Base-by-base conservation (phyloP, 2,329 filamentous ascomycete species). In the Penicillium italicum region DNA sequence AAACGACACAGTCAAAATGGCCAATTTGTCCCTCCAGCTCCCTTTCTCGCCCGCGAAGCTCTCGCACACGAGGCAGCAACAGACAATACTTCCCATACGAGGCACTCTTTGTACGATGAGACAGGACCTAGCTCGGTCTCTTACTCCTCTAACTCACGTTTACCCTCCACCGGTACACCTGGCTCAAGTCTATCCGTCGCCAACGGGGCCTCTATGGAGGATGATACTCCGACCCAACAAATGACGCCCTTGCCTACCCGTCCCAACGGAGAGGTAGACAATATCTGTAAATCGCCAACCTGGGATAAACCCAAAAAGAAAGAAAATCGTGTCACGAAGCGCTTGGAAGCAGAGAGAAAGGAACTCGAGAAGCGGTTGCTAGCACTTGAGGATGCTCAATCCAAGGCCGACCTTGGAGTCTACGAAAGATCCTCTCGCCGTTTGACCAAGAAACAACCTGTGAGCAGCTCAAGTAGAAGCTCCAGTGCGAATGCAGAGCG, bases 371-470 rank as follows among this genome's bases (percentile, higher is more conserved):
- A 70, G 36, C 61, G 63, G 9, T 54, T 65, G 26, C 55, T 56
- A 18, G 41, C 60, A 10, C 57, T 66, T 3, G 63, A 66, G 43
- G 61, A 62, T 31, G 52, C 56, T 18, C 63, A 66, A 34, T 24
- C 60, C 45, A 44, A 62, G 62, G 50, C 50, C 43, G 41, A 61
- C 44, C 28, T 56, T 50, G 51, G 61, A 56, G 43, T 43, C 44
- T 20, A 56, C 41, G 67, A 64, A 42, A 62, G 65, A 38, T 59
- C 60, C 16, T 57, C 69, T 31, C 69, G 68, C 2, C 70, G 71
- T 31, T 60, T 74, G 16, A 68, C 66, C 16, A 74, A 74, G 54
- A 74, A 72, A 54, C 69, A 72, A 41, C 70, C 71, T 1, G 42
- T 68, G 4, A 59, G 57, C 20, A 69, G 55, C 51, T 66, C 66